phyloP scores from a whole-genome alignment of 129 eudicot species.

The Kitagawia praeruptora region DNA sequence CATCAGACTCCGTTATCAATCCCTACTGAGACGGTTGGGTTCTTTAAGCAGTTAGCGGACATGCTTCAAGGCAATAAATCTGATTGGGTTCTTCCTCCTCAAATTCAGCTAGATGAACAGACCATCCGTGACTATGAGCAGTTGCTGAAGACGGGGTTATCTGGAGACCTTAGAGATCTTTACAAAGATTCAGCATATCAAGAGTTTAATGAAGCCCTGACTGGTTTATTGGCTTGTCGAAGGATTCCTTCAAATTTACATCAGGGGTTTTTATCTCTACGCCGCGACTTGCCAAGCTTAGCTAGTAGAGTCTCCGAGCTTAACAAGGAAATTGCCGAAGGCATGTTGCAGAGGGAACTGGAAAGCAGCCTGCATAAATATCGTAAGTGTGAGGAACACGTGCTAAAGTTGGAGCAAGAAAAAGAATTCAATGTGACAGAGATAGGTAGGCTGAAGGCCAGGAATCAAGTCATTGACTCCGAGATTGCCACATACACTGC shows the following conservation, averaged over 20 bases:
- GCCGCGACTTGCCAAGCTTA: neutral
- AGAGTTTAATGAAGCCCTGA: neutral
- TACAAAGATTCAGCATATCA: neutral
- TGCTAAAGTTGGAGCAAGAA: neutral
- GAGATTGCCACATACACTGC: neutral
- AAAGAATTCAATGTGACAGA: neutral
- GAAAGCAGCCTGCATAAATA: neutral
- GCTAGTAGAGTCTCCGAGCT: neutral
- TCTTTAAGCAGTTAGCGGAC: neutral
- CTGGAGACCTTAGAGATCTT: neutral
- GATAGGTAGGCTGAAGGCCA: neutral
- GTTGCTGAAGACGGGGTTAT: neutral
- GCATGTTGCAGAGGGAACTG: neutral
- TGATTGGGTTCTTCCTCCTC: neutral
- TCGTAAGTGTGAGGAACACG: neutral
- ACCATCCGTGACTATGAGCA: neutral
- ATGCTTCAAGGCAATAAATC: neutral
- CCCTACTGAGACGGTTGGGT: neutral
- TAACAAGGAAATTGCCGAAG: neutral
- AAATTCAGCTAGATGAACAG: neutral
- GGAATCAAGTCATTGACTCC: neutral
- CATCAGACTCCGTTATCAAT: neutral
- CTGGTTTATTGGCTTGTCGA: neutral
- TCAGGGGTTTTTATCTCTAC: neutral
- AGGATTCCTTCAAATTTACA: neutral